These are phyloP conservation scores for Calonectria multiphialidica DNA, from an alignment of 2,329 filamentous ascomycete species.

Conservation along the genomic window DNA sequence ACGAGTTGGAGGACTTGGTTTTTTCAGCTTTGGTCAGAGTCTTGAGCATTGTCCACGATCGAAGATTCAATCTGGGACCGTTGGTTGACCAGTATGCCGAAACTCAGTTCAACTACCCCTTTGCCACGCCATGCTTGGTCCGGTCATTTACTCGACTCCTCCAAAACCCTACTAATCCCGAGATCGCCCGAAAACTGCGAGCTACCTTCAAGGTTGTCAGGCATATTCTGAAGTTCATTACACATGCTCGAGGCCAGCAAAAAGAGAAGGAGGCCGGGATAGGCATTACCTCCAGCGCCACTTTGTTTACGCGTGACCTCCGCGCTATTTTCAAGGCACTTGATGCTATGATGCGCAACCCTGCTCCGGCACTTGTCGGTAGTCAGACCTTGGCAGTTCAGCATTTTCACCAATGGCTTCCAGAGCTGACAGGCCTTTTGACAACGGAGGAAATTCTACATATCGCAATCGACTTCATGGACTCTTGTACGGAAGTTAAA, in stretches of 20 bases:
- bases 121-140: constrained; percentile 89
- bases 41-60: constrained; percentile 92
- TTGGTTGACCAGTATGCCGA: constrained; percentile 93
- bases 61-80: constrained; percentile 90
- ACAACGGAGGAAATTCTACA: constrained; percentile 88
- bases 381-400: constrained; percentile 96
- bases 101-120: constrained; percentile 90
- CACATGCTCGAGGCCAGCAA: constrained; percentile 88
- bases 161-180: constrained; percentile 83
- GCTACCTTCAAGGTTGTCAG: constrained; percentile 95
- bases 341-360: constrained; percentile 89
- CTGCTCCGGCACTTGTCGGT: constrained; percentile 86
- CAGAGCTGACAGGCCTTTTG: constrained; percentile 84
- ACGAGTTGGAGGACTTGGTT: constrained; percentile 92
- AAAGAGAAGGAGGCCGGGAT: constrained; percentile 89
- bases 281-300: constrained; percentile 81
- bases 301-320: constrained; percentile 84
- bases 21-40: constrained; percentile 93
- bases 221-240: constrained; percentile 94
- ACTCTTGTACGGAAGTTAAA: constrained; percentile 87
- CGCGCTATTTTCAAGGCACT: constrained; percentile 90
- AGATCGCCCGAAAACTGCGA: constrained; percentile 85
- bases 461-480: constrained; percentile 92
- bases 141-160: constrained; percentile 88
- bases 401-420: constrained; percentile 97